Conservation (phyloP, 2,329 filamentous ascomycete species). For the Zymoseptoria tritici region DNA sequence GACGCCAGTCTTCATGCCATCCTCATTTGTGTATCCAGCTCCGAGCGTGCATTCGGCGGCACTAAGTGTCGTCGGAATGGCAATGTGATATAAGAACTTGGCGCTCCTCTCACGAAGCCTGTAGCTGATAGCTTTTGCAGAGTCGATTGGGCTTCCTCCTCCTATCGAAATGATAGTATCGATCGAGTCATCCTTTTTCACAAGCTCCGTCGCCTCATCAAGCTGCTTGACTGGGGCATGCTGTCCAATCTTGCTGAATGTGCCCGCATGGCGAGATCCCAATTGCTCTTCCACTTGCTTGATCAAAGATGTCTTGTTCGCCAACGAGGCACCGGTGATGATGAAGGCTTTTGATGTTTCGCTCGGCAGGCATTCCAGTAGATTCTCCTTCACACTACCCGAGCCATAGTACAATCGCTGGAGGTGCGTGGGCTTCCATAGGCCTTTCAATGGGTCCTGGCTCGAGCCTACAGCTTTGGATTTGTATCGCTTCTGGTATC, state of each 20-base stretch:
- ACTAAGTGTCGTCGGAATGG: conserved; percentile 44
- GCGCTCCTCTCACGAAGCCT: conserved; percentile 34
- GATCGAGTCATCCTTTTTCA: conserved; percentile 39
- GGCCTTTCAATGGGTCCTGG: conserved; percentile 39
- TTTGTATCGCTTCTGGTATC: conserved; percentile 25
- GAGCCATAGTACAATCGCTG: conserved; percentile 46
- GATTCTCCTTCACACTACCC: conserved; percentile 40
- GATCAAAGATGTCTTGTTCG: conserved; percentile 47
- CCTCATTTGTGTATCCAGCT: conserved; percentile 45
- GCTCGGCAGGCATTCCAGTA: conserved; percentile 39
- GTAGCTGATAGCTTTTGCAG: conserved; percentile 42
- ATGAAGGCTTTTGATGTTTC: conserved; percentile 49
- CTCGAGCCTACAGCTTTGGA: conserved; percentile 36
- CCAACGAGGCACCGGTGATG: conserved; percentile 48
- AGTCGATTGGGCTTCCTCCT: conserved; percentile 50
- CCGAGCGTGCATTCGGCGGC: conserved; percentile 49
- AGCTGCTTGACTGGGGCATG: conserved; percentile 50
- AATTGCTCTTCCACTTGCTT: conserved; percentile 45
- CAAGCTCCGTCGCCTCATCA: conserved; percentile 44
- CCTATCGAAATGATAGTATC: conserved; percentile 51
- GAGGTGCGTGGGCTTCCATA: conserved; percentile 46
- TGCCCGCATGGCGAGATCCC: conserved; percentile 46
- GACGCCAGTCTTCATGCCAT: conserved; percentile 46
- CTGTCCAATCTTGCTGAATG: conserved; percentile 48
- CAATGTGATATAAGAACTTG: conserved; percentile 40